Conservation (phyloP, 305 asterid species). For the Fraxinus floribunda region DNA sequence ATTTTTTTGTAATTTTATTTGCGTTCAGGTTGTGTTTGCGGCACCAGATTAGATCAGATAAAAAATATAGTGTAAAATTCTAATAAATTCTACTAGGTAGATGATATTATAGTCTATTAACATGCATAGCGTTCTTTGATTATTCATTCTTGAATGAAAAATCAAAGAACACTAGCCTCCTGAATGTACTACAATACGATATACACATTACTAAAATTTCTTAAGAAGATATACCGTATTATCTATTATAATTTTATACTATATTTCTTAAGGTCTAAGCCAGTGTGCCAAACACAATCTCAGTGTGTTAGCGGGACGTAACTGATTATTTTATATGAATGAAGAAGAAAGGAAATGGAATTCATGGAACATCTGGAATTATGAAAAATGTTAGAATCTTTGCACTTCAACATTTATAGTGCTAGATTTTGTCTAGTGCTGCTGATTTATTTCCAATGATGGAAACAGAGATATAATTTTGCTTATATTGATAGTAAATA, state of each 20-base stretch:
- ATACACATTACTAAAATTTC: background rate
- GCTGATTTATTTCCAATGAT: background rate
- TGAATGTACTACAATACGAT: background rate
- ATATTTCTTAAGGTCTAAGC: background rate
- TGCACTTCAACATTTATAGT: background rate
- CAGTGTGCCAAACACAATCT: background rate
- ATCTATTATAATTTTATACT: background rate
- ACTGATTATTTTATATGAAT: background rate
- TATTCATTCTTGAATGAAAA: background rate
- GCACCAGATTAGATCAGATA: background rate
- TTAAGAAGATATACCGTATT: background rate
- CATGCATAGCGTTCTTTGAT: background rate
- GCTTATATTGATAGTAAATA: background rate
- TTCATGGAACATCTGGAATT: background rate
- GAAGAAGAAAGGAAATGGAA: background rate
- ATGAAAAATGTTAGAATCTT: background rate
- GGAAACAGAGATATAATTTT: background rate
- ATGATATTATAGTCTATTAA: background rate
- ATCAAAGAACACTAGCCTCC: background rate
- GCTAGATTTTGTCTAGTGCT: background rate
- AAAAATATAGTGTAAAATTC: background rate
- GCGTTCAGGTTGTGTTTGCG: background rate
- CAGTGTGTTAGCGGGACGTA: background rate
- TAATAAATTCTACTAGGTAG: background rate
- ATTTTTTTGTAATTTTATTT: background rate